Evolutionary conservation across 2,329 filamentous ascomycete genomes (phyloP).

Genomic region (Cryphonectria nitschkei): DNA sequence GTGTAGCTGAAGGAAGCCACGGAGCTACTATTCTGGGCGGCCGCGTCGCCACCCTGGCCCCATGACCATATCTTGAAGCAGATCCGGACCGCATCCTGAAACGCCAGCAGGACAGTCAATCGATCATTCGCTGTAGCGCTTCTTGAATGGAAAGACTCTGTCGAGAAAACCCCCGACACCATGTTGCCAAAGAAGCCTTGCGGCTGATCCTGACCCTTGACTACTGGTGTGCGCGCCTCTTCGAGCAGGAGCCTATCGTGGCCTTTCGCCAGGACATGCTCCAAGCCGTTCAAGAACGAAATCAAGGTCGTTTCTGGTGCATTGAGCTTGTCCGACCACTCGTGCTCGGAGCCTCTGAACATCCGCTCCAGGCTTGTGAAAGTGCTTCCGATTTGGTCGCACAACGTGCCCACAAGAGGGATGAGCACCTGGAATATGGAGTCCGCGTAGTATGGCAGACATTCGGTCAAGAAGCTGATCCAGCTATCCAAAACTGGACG

Average conservation of each 20-base stretch:
- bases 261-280: conserved; percentile 84
- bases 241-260: conserved; percentile 82
- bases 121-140: conserved; percentile 90
- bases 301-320: conserved; percentile 75
- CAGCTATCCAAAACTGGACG: conserved; percentile 86
- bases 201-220: conserved; percentile 80
- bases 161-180: conserved; percentile 86
- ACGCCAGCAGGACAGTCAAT: conserved; percentile 90
- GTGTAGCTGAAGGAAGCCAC: conserved; percentile 88
- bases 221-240: conserved; percentile 68
- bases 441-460: conserved; percentile 80
- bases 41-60: conserved; percentile 68
- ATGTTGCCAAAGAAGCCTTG: conserved; percentile 94
- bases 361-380: conserved; percentile 72
- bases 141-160: conserved; percentile 75
- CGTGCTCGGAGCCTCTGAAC: conserved; percentile 48
- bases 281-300: conserved; percentile 87
- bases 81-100: conserved; percentile 91
- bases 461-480: conserved; percentile 83
- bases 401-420: conserved; percentile 88
- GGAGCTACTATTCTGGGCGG: conserved; percentile 66
- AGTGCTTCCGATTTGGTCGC: conserved; percentile 71
- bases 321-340: conserved; percentile 29
- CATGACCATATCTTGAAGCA: conserved; percentile 96
- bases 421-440: conserved; percentile 89